phyloP scores from a whole-genome alignment of 257 asterid species.

The Prunella vulgaris region DNA sequence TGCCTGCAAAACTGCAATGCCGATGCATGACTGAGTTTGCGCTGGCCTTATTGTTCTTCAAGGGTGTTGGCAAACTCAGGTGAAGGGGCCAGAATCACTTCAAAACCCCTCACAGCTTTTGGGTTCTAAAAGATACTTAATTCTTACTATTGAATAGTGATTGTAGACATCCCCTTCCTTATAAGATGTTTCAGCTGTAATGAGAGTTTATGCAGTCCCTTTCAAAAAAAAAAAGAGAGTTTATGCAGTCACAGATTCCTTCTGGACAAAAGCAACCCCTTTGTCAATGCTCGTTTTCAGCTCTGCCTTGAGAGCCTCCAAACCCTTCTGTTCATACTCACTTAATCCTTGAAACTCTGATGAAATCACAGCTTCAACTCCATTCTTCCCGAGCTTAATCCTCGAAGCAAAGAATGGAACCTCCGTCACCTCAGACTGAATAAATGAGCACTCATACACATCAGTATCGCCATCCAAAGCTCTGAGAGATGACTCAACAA shows the following conservation, averaged over 20 bases:
- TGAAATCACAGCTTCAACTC: constrained; percentile 67
- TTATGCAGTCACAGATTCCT: constrained; percentile 58
- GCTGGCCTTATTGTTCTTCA: constrained; percentile 18
- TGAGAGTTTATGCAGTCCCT: no score
- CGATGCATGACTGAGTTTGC: constrained; percentile 16
- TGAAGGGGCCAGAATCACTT: no score
- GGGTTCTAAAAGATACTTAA: no score
- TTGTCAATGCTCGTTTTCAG: constrained; percentile 76
- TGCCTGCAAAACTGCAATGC: constrained; percentile 46
- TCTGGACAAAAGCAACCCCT: constrained; percentile 58
- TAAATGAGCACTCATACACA: constrained; percentile 67
- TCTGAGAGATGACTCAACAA: constrained; percentile 80
- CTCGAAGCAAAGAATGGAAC: constrained; percentile 89
- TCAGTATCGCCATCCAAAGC: constrained; percentile 80
- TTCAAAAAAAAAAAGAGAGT: no score
- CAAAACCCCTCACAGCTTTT: no score
- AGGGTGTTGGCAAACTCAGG: no score
- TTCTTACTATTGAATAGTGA: no score
- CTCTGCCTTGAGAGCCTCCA: constrained; percentile 77
- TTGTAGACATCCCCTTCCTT: background rate
- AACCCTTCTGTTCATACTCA: constrained; percentile 64
- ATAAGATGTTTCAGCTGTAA: constrained; percentile 17
- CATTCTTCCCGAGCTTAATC: constrained; percentile 70
- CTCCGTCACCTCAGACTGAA: constrained; percentile 66
- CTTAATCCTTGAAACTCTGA: constrained; percentile 70